A percentile compares a stretch with the other conserved stretches of the same genome.
Conservation (phyloP, 176 grass and related monocot species). For the bread wheat (Triticum aestivum) region IWGSC_CS_RefSeq_v2.1 NC_057813.1:382068149-382068648, state of each 20-base stretch:
- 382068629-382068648: not conserved
- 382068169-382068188: too few relatives aligned
- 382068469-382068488: slow-evolving; percentile 25
- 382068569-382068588: slow-evolving; percentile 10
- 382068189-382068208: not conserved
- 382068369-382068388: not conserved
- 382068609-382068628: slow-evolving; percentile 46
- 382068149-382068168: too few relatives aligned
- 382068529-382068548: not conserved
- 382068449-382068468: slow-evolving; percentile 30
- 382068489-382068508: slow-evolving; percentile 40
- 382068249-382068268: not conserved
- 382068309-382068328: slow-evolving; percentile 8
- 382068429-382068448: not conserved
- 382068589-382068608: slow-evolving; percentile 42
- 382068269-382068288: not conserved
- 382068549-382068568: not conserved
- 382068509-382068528: slow-evolving; percentile 30
- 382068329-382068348: slow-evolving; percentile 22
- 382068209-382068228: not conserved
- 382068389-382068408: not conserved
- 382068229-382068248: not conserved
- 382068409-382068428: not conserved
- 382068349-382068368: not conserved
- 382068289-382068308: not conserved